These are phyloP conservation scores for Penicillium sp. DNA, from an alignment of 2,329 filamentous ascomycete species.

Conservation along the genomic window DNA sequence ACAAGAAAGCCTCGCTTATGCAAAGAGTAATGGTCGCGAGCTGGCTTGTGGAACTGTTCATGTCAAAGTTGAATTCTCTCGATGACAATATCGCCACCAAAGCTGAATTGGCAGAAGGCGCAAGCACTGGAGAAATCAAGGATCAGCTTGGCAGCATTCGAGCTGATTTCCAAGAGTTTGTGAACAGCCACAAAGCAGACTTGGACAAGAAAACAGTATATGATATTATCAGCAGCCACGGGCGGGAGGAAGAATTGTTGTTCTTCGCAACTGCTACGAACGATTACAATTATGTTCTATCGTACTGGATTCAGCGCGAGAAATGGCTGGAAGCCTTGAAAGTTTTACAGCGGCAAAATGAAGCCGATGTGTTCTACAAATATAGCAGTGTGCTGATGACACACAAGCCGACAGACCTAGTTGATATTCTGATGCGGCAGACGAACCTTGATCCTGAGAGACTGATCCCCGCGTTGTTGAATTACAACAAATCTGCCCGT, in stretches of 20 bases:
- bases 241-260: constrained; percentile 85
- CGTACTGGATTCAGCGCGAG: constrained; percentile 96
- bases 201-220: constrained; percentile 90
- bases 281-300: constrained; percentile 91
- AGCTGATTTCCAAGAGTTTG: constrained; percentile 84
- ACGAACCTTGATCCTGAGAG: constrained; percentile 78
- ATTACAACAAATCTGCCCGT: constrained; percentile 75
- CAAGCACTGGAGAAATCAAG: constrained; percentile 64
- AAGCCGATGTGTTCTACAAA: constrained; percentile 90
- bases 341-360: constrained; percentile 89
- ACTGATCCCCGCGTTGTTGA: constrained; percentile 87
- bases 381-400: constrained; percentile 97
- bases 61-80: constrained; percentile 91
- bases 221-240: constrained; percentile 93
- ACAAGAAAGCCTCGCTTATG: constrained; percentile 84
- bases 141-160: constrained; percentile 69
- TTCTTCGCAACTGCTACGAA: constrained; percentile 85
- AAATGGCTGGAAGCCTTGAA: constrained; percentile 82
- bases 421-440: constrained; percentile 96
- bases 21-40: constrained; percentile 92
- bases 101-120: constrained; percentile 71
- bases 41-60: constrained; percentile 94
- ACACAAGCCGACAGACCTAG: constrained; percentile 76
- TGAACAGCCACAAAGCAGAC: constrained; percentile 78
- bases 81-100: constrained; percentile 92